phyloP scores from a whole-genome alignment of 2,329 filamentous ascomycete species.

The Pyrenophora graminea region DNA sequence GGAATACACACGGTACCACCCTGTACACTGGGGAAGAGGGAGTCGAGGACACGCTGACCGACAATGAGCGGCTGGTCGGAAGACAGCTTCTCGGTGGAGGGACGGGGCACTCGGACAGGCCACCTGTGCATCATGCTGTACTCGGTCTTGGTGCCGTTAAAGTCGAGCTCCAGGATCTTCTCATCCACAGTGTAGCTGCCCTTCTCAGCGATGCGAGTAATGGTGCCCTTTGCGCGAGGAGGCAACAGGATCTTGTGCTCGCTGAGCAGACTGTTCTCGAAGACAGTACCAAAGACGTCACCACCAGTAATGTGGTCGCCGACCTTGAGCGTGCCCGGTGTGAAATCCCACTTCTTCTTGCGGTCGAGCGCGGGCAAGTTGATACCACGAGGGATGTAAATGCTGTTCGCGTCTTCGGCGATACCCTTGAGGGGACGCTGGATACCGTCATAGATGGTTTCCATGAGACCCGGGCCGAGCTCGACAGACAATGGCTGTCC shows the following conservation, averaged over 20 bases:
- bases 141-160: slow-evolving; percentile 92
- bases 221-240: slow-evolving; percentile 85
- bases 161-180: slow-evolving; percentile 94
- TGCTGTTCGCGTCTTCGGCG: slow-evolving; percentile 75
- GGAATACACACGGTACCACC: slow-evolving; percentile 98
- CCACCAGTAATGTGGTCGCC: slow-evolving; percentile 96
- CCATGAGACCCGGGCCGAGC: slow-evolving; percentile 93
- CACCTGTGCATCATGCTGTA: slow-evolving; percentile 99
- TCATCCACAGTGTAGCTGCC: slow-evolving; percentile 93
- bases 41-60: slow-evolving; percentile 93
- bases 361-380: slow-evolving; percentile 85
- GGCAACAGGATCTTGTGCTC: slow-evolving; percentile 93
- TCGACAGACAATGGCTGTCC: slow-evolving; percentile 97
- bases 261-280: slow-evolving; percentile 92
- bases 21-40: slow-evolving; percentile 93
- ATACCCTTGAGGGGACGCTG: slow-evolving; percentile 92
- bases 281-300: slow-evolving; percentile 93
- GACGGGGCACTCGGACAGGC: slow-evolving; percentile 95
- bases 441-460: slow-evolving; percentile 99
- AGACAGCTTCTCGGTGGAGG: slow-evolving; percentile 87
- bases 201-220: slow-evolving; percentile 86
- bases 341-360: slow-evolving; percentile 95
- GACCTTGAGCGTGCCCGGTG: slow-evolving; percentile 80
- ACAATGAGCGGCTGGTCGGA: slow-evolving; percentile 92
- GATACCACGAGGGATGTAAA: slow-evolving; percentile 97